These are phyloP conservation scores for Opeltia flavorubescens DNA, from an alignment of 495 filamentous ascomycete genomes.

Conservation along the genomic window DNA sequence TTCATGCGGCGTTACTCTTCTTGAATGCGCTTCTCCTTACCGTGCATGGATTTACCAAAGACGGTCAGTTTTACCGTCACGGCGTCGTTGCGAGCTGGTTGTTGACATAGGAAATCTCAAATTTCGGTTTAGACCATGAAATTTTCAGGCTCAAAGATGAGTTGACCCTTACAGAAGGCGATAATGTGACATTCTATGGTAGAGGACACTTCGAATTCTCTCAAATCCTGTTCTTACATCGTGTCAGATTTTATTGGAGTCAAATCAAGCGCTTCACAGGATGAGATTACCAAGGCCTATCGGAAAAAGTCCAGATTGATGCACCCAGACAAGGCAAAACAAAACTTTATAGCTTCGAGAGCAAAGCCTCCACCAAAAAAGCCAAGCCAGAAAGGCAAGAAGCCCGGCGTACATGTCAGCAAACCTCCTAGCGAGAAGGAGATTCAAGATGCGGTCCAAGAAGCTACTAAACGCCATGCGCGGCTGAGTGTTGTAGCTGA, in stretches of 20 bases:
- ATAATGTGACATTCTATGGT: constrained; percentile 82
- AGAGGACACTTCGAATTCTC: not conserved
- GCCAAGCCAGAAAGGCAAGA: constrained; percentile 36
- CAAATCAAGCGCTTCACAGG: constrained; percentile 54
- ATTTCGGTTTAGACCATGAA: constrained; percentile 61
- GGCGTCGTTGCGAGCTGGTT: no score
- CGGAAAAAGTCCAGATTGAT: constrained; percentile 66
- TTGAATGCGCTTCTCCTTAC: constrained; percentile 44
- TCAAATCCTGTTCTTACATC: not conserved
- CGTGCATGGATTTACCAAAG: constrained; percentile 67
- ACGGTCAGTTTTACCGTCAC: constrained; percentile 58
- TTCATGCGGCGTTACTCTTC: constrained; percentile 37
- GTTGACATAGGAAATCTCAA: no score
- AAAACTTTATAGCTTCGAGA: constrained; percentile 60
- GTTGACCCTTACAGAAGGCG: constrained; percentile 58
- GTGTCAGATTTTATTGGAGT: constrained; percentile 65
- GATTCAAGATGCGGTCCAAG: constrained; percentile 59
- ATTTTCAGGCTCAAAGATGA: constrained; percentile 93
- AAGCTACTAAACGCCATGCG: constrained; percentile 64
- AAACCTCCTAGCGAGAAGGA: constrained; percentile 59
- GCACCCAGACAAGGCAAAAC: constrained; percentile 92
- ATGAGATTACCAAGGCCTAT: constrained; percentile 89
- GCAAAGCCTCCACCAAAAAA: constrained; percentile 43
- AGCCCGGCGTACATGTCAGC: constrained; percentile 49
- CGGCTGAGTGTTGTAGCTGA: constrained; percentile 70